phyloP scores from a whole-genome alignment of 2,329 filamentous ascomycete genomes.

The Phialophora macrospora region DNA sequence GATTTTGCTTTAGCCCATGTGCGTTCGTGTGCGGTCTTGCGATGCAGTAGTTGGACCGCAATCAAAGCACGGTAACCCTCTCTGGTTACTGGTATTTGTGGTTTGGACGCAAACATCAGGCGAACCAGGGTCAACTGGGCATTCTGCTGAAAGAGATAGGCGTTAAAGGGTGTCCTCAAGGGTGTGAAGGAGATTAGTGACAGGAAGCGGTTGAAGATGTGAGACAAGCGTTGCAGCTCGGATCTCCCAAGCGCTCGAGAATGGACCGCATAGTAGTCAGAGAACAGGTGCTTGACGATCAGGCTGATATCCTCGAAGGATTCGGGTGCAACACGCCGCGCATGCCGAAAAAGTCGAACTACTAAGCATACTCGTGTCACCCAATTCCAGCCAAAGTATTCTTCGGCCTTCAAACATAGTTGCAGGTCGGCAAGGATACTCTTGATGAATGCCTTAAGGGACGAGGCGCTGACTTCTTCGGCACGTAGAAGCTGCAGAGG shows the following conservation, averaged over 20 bases:
- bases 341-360: slow-evolving; percentile 57
- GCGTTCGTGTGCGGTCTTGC: slow-evolving; percentile 60
- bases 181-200: slow-evolving; percentile 56
- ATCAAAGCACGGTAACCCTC: slow-evolving; percentile 63
- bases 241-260: slow-evolving; percentile 11
- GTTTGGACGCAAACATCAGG: slow-evolving; percentile 61
- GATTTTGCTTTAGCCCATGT: slow-evolving; percentile 65
- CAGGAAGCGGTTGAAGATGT: slow-evolving; percentile 56
- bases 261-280: slow-evolving; percentile 18
- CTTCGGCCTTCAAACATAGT: slow-evolving; percentile 8
- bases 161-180: slow-evolving; percentile 55
- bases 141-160: slow-evolving; percentile 56
- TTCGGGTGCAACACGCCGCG: slow-evolving; percentile 56
- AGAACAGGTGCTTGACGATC: slow-evolving; percentile 37
- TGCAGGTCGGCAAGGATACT: slow-evolving; percentile 22
- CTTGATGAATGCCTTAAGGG: slow-evolving; percentile 51
- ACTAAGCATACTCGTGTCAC: slow-evolving; percentile 44
- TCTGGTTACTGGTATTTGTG: slow-evolving; percentile 61
- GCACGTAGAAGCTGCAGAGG: slow-evolving; percentile 55
- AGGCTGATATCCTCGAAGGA: slow-evolving; percentile 51
- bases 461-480: slow-evolving; percentile 46
- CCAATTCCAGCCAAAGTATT: slow-evolving; percentile 29
- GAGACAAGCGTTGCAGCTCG: slow-evolving; percentile 23
- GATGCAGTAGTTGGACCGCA: slow-evolving; percentile 61
- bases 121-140: slow-evolving; percentile 63